Evolutionary conservation across 2,329 filamentous ascomycete genomes (phyloP), one percentile per base, ranked within the genome.

Genomic region (Seiridium cupressi): DNA sequence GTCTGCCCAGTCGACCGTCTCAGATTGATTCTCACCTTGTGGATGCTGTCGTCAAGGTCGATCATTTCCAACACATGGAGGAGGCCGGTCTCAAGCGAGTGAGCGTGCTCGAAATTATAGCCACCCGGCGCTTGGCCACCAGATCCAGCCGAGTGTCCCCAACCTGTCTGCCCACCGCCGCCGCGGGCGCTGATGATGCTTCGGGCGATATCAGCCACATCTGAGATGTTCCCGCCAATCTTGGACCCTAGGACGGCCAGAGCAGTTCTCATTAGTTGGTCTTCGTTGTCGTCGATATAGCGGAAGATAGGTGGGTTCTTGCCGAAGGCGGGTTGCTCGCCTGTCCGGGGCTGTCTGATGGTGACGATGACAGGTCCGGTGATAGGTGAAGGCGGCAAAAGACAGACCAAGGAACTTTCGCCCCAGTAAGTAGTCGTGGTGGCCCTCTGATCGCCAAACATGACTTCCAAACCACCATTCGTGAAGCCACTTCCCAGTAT

Each of bases 371-470:
- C 92, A 49, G 84, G 78, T 4, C 91, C 90, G 1, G 89, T 80
- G 35, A 84, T 81, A 5, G 85, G 75, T 10, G 88, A 87, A 3
- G 92, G 90, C 4, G 92, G 92, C 8, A 93, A 79, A 51, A 93
- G 79, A 67, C 91, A 94, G 57, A 93, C 89, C 26, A 96, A 78
- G n/a, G 90, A 90, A 61, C 88, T 88, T 63, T 91, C 85, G 49
- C 90, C 89, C 90, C 90, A 94, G 71, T 85, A 95, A 0, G 90
- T 92, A 1, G 91, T 93, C 0, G 89, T 91, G 0, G 89, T 82
- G 1, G 84, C 84, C 65, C 79, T 81, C 53, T 80, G 76, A 40
- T 83, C 78, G 31, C 93, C 93, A 72, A 97, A 97, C 74, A 93
- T 90, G 58, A 97, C 91, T 63, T 93, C 90, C 63, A 96, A 82